Evolutionary conservation across 2,329 filamentous ascomycete genomes (phyloP), one percentile per base, ranked within the genome.

Genomic region (Fusarium sp.): DNA sequence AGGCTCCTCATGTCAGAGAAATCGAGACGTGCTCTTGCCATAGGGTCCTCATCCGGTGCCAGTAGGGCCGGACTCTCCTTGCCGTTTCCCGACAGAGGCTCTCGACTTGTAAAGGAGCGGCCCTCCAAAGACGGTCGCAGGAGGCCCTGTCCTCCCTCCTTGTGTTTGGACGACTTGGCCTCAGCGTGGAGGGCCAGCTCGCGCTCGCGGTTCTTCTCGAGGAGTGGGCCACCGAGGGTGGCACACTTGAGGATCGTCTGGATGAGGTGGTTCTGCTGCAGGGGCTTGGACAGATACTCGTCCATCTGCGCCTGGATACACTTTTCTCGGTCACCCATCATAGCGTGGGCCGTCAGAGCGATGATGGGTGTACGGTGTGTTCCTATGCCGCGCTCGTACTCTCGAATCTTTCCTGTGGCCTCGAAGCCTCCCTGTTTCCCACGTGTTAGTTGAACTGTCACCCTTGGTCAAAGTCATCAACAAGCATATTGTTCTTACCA

Each of bases 231-330:
- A 67, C 96, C 95, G 37, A 98, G 91, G 6, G 97, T 98, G 14
- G 95, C 96, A 81, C 96, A 98, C 83, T 98, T 98, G 74, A 98
- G 90, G 69, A 99, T 98, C 1, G 95, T 98, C 85, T 98, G 96
- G 80, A 98, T 98, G 80, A 98, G 92, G 82, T 98, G 95, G 82
- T 97, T 98, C 81, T 98, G 96, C 83, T 98, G 97, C 71, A 98
- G 87, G 29, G 96, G 96, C 82, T 99, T 99, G 20, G 96, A 98
- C 48, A 99, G 87, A 81, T 99, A 99, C 83, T 99, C 97, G 82
- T 99, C 97, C 97, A 99, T 99, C 85, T 98, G 95, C 11, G 96
- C 97, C 82, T 98, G 95, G 71, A 99, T 97, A 83, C 97, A 99
- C 87, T 97, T 98, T 83, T 99, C 97, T 59, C 97, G 91, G 81